Evolutionary conservation across 2,329 filamentous ascomycete species (phyloP).

Genomic region (Periconia sp.): DNA sequence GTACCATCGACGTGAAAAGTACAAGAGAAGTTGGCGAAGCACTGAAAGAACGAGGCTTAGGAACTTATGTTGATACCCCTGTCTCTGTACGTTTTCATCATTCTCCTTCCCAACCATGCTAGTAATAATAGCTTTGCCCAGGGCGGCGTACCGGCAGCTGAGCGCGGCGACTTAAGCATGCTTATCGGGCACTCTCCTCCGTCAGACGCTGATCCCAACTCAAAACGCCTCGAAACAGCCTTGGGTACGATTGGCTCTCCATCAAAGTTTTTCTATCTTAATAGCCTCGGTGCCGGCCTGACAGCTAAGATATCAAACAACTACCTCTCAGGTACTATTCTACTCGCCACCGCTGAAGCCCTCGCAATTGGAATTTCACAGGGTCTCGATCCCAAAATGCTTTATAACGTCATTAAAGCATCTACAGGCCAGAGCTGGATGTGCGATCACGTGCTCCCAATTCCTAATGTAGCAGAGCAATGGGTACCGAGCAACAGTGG

Average conservation of each 20-base stretch:
- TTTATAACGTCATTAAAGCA: conserved; percentile 36
- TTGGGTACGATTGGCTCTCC: conserved; percentile 32
- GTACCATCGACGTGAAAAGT: conserved; percentile 38
- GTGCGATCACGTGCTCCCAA: conserved; percentile 41
- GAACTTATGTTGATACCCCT: conserved; percentile 38
- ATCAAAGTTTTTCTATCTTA: conserved; percentile 37
- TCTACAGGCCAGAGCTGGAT: conserved; percentile 43
- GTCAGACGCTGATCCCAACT: conserved; percentile 7
- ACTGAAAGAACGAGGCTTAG: conserved; percentile 17
- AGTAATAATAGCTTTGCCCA: conserved; percentile 2
- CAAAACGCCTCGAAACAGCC: conserved; percentile 16
- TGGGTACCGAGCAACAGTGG: conserved; percentile 42
- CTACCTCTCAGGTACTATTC: conserved; percentile 37
- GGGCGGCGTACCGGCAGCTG: conserved; percentile 40
- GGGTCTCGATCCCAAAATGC: conserved; percentile 31
- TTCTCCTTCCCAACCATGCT: neutral
- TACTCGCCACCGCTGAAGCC: conserved; percentile 40
- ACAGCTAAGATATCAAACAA: conserved; percentile 44
- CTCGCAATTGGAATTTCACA: conserved; percentile 38
- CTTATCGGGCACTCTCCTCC: conserved; percentile 33
- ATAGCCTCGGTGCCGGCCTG: conserved; percentile 33
- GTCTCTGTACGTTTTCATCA: conserved; percentile 29
- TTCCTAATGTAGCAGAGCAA: conserved; percentile 36
- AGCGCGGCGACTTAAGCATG: conserved; percentile 31
- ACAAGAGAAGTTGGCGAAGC: conserved; percentile 30